phyloP scores from a whole-genome alignment of 2,329 filamentous ascomycete genomes.

The Verticillium klebahnii region DNA sequence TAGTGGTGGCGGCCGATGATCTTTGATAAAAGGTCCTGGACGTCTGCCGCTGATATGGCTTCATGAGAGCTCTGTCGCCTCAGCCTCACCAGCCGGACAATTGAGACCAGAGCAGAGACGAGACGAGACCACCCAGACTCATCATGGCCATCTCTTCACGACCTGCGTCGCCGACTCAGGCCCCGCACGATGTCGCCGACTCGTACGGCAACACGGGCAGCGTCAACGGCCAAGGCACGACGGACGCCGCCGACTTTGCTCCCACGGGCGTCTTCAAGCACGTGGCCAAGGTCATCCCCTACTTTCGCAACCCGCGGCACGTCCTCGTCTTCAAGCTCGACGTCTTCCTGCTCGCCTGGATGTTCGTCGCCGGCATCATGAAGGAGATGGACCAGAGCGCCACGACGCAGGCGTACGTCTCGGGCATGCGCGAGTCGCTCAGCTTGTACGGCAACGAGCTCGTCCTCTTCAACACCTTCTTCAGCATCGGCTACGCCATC shows the following conservation, averaged over 20 bases:
- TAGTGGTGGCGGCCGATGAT: neutral
- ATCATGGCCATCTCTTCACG: neutral
- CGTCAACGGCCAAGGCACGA: neutral
- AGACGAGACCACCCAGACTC: neutral
- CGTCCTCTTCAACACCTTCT: constrained; percentile 2
- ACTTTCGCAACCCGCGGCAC: constrained; percentile 25
- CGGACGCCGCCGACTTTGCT: neutral
- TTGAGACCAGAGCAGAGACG: neutral
- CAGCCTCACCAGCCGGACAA: neutral
- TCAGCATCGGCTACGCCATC: constrained; percentile 1
- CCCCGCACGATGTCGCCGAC: neutral
- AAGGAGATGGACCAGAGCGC: constrained; percentile 33
- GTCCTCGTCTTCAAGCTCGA: constrained; percentile 29
- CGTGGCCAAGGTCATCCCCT: constrained; percentile 13
- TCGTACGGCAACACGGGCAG: neutral
- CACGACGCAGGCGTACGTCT: constrained; percentile 30
- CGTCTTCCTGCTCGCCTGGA: constrained; percentile 28
- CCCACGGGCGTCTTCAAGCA: constrained; percentile 10
- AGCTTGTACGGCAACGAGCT: constrained; percentile 1
- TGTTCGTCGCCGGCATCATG: constrained; percentile 28
- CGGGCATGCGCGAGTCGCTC: constrained; percentile 23
- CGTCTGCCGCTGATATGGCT: neutral
- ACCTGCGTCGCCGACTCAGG: neutral
- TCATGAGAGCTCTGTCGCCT: neutral
- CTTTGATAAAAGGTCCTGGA: neutral